These are phyloP conservation scores for Zymoseptoria brevis DNA, from an alignment of 2,329 filamentous ascomycete species.

Conservation along the genomic window DNA sequence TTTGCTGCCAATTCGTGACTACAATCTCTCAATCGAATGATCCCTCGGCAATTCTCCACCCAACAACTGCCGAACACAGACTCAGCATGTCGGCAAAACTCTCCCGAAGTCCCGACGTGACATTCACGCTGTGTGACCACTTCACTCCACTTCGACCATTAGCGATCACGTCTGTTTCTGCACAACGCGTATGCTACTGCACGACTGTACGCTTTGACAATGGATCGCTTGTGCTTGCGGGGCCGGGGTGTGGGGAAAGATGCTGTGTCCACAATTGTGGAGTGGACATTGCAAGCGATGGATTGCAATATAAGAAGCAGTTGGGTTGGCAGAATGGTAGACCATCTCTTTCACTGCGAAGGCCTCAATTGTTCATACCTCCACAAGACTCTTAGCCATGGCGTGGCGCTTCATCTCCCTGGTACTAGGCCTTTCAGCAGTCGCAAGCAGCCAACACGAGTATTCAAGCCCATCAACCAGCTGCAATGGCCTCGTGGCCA, in stretches of 20 bases:
- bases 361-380: not conserved
- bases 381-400: not conserved
- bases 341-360: not conserved
- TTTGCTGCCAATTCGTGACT: not conserved
- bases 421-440: not conserved
- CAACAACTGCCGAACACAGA: not conserved
- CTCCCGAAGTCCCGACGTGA: not conserved
- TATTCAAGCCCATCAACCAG: not conserved
- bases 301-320: not conserved
- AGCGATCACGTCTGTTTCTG: not conserved
- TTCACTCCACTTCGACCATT: not conserved
- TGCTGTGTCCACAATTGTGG: not conserved
- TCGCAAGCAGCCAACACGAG: not conserved
- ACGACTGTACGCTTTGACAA: not conserved
- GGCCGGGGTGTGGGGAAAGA: not conserved
- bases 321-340: not conserved
- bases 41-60: not conserved
- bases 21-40: not conserved
- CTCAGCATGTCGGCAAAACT: not conserved
- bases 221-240: not conserved
- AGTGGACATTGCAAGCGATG: not conserved
- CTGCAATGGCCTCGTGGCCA: constrained; percentile 6
- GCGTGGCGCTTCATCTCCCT: not conserved
- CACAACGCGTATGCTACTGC: not conserved
- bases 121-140: not conserved